A percentile compares a stretch with the other conserved stretches of the same genome.
phyloP scores from a whole-genome alignment of 768 basidiomycete species.

The Mrakia frigida region DNA sequence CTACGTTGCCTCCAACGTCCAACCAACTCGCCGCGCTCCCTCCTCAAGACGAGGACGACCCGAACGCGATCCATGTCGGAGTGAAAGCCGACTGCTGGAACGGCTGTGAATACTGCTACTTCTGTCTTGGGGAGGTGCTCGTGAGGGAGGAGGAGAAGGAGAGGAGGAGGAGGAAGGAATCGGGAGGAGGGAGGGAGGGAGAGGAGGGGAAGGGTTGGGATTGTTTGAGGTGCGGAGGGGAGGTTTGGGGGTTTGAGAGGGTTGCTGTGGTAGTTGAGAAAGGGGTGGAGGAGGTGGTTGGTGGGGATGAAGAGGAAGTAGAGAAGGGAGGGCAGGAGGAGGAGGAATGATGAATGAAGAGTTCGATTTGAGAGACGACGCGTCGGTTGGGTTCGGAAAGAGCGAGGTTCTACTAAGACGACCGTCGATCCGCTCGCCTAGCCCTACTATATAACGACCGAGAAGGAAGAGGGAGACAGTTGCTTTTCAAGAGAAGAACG shows the following conservation, averaged over 20 bases:
- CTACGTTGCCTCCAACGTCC: slow-evolving; percentile 33
- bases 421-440: too few species aligned
- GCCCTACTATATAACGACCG: too few species aligned
- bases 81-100: slow-evolving; percentile 53
- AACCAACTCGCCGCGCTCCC: neutral
- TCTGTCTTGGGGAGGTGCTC: slow-evolving; percentile 80
- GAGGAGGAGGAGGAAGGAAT: slow-evolving; percentile 46
- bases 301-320: neutral
- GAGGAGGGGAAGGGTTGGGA: slow-evolving; percentile 56
- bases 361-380: too few species aligned
- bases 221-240: slow-evolving; percentile 71
- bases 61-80: slow-evolving; percentile 75
- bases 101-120: slow-evolving; percentile 86
- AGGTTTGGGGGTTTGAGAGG: slow-evolving; percentile 62
- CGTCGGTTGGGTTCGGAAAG: too few species aligned
- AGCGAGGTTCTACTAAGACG: too few species aligned
- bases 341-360: neutral
- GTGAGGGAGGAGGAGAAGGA: slow-evolving; percentile 45
- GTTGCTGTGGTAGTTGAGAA: slow-evolving; percentile 41
- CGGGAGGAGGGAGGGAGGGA: slow-evolving; percentile 20
- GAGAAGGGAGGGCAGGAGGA: too few species aligned
- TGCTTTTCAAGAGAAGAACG: too few species aligned
- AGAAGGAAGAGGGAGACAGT: too few species aligned
- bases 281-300: neutral
- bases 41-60: slow-evolving; percentile 50